Evolutionary conservation across 2,329 filamentous ascomycete species (phyloP), one percentile per base, ranked within the genome.

Genomic region (Aspergillus jensenii): DNA sequence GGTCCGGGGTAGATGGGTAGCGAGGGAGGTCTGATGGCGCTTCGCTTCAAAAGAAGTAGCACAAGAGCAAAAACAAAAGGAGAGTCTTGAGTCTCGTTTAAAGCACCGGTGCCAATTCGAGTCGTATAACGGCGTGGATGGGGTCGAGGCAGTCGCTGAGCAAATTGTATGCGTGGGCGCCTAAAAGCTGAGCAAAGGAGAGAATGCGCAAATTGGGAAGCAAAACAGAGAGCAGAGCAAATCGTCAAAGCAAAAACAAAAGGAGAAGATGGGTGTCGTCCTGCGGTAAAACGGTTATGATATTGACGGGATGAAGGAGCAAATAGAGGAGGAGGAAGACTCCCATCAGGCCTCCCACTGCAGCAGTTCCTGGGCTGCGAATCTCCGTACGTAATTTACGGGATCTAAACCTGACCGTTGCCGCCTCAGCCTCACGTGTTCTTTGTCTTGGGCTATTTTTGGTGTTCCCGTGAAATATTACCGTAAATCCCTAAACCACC

Each of bases 351-450:
- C 23, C 37, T 39, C 37, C 37, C 39, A 52, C 43, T 46, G 31
- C 17, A 33, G 52, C 44, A 55, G 52, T 54, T 47, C 44, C 52
- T 55, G 46, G 33, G 44, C 39, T 55, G 33, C 33, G 33, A 45
- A 33, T 37, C 27, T 45, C 41, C 27, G 50, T 54, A 51, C 48
- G 62, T 62, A 63, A 59, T 60, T 62, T 65, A 62, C 63, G 5
- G 44, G 25, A 58, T 21, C 43, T 62, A 60, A 65, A 64, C 64
- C 59, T 44, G 31, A 33, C 53, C 52, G 51, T 59, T 53, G 58
- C 57, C 52, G 59, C 61, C 63, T 61, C 59, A 60, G 54, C 60
- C 61, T 67, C 62, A 64, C 60, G 59, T 62, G 62, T 58, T 49
- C 55, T 48, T 54, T 58, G 46, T 44, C 51, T 40, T 43, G 48